phyloP scores from a whole-genome alignment of 306 rosid species.

The Glycine latifolia region DNA sequence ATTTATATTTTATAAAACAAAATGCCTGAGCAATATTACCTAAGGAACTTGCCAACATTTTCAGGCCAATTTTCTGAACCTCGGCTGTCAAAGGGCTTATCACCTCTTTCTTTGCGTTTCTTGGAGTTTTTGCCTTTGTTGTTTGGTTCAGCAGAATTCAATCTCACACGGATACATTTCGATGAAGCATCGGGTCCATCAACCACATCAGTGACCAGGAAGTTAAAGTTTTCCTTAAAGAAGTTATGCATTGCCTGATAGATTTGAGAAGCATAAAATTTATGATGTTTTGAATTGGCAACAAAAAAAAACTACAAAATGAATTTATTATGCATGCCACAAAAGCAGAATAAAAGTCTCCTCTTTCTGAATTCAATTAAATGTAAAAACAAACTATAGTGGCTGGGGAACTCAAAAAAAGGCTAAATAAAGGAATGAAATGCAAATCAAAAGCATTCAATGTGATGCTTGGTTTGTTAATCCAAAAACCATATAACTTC shows the following conservation, averaged over 20 bases:
- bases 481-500: conserved; percentile 22
- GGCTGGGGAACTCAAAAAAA: not conserved
- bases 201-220: conserved; percentile 82
- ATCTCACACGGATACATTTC: conserved; percentile 92
- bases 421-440: conserved; percentile 4
- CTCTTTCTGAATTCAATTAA: conserved; percentile 12
- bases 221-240: conserved; percentile 84
- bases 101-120: conserved; percentile 86
- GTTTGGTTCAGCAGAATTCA: conserved; percentile 64
- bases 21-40: conserved; percentile 55
- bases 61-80: conserved; percentile 92
- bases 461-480: conserved; percentile 16
- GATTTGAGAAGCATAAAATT: conserved; percentile 36
- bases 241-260: conserved; percentile 87
- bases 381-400: conserved; percentile 17
- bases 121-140: conserved; percentile 65
- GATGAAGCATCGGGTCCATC: conserved; percentile 93
- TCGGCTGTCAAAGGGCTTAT: conserved; percentile 89
- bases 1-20: conserved; percentile 39
- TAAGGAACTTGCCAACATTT: conserved; percentile 76
- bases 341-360: conserved; percentile 11
- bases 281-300: not conserved
- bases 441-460: conserved; percentile 33
- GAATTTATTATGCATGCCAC: conserved; percentile 32
- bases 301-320: conserved; percentile 14